Conservation (phyloP, 2,329 filamentous ascomycete genomes). For the Mariannaea elegans region DNA sequence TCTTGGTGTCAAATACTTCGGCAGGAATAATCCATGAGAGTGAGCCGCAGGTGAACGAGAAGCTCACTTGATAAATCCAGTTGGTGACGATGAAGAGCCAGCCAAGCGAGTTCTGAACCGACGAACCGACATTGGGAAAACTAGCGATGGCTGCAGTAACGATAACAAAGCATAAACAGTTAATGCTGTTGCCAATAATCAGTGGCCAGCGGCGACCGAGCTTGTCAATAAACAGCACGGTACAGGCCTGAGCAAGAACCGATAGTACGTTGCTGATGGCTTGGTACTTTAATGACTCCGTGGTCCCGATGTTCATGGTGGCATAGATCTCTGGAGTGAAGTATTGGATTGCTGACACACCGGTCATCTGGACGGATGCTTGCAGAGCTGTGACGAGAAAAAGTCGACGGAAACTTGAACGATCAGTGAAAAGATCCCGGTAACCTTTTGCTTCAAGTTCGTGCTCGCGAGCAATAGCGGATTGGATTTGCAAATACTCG, state of each 20-base stretch:
- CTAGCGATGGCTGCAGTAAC: slow-evolving; percentile 26
- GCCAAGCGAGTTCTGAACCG: slow-evolving; percentile 39
- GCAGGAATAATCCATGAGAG: slow-evolving; percentile 68
- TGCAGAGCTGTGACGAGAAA: slow-evolving; percentile 74
- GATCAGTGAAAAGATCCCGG: slow-evolving; percentile 67
- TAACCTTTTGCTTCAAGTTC: slow-evolving; percentile 76
- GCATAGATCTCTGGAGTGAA: slow-evolving; percentile 72
- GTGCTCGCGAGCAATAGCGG: slow-evolving; percentile 71
- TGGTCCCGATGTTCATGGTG: slow-evolving; percentile 71
- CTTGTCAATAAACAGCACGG: slow-evolving; percentile 73
- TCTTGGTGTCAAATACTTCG: slow-evolving; percentile 80
- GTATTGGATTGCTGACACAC: slow-evolving; percentile 77
- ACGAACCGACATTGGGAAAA: slow-evolving; percentile 14
- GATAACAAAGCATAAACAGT: slow-evolving; percentile 63
- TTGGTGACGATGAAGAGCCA: slow-evolving; percentile 77
- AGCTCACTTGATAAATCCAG: slow-evolving; percentile 81
- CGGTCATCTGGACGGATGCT: slow-evolving; percentile 78
- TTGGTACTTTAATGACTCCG: slow-evolving; percentile 76
- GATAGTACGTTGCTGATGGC: slow-evolving; percentile 77
- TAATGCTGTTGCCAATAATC: slow-evolving; percentile 75
- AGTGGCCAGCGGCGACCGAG: slow-evolving; percentile 76
- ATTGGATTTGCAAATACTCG: slow-evolving; percentile 75
- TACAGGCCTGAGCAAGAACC: slow-evolving; percentile 70
- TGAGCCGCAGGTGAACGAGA: slow-evolving; percentile 73
- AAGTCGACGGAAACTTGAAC: slow-evolving; percentile 73